Conservation (phyloP, 441 rosid genomes). For the Adansonia grandidieri region DNA sequence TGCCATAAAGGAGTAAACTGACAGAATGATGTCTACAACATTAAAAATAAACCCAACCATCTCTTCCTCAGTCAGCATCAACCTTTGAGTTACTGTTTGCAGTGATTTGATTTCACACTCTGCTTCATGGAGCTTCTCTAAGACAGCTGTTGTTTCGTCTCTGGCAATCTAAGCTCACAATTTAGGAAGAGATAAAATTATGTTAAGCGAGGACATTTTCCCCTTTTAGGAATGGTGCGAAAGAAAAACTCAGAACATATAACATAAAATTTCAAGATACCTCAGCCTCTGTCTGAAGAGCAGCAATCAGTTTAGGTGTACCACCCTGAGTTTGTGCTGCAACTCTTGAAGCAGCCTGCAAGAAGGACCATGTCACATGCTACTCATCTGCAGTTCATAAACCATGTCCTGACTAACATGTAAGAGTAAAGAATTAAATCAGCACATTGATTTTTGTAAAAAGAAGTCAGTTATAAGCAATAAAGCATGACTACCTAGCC, state of each 20-base stretch:
- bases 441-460: slow-evolving; percentile 2
- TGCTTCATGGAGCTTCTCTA: slow-evolving; percentile 52
- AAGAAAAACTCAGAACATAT: slow-evolving; percentile 26
- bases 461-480: slow-evolving; percentile 13
- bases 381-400: slow-evolving; percentile 20
- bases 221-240: not conserved
- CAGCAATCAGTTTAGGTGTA: slow-evolving; percentile 53
- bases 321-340: slow-evolving; percentile 60
- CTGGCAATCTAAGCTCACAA: slow-evolving; percentile 57
- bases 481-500: not conserved
- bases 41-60: slow-evolving; percentile 57
- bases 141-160: slow-evolving; percentile 68
- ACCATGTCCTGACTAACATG: slow-evolving; percentile 20
- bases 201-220: slow-evolving; percentile 19
- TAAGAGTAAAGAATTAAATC: slow-evolving; percentile 20
- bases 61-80: slow-evolving; percentile 73
- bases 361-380: slow-evolving; percentile 19
- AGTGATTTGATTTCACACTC: slow-evolving; percentile 45
- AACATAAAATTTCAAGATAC: slow-evolving; percentile 45
- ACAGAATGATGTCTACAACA: slow-evolving; percentile 20
- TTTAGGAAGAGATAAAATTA: slow-evolving; percentile 25
- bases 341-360: slow-evolving; percentile 71
- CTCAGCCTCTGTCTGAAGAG: slow-evolving; percentile 78
- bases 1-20: slow-evolving; percentile 32
- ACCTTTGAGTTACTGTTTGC: slow-evolving; percentile 49